These are phyloP conservation scores for Lentinula lateritia DNA, from an alignment of 768 basidiomycete species.

Conservation along the genomic window DNA sequence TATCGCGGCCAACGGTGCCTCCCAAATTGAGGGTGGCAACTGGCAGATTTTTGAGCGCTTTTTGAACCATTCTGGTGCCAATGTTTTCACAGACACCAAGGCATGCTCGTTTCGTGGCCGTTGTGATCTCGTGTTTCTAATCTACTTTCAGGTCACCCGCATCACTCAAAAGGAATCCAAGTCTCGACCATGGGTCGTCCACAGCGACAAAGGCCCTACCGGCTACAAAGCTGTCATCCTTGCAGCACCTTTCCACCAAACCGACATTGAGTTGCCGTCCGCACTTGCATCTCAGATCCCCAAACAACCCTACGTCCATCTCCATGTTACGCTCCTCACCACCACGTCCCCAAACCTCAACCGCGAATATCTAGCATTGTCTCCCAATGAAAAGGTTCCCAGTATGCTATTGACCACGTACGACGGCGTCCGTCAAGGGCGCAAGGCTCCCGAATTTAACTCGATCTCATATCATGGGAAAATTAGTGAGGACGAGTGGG, in stretches of 20 bases:
- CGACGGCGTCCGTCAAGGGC: slow-evolving; percentile 49
- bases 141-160: slow-evolving; percentile 39
- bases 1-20: slow-evolving; percentile 67
- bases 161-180: slow-evolving; percentile 39
- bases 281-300: slow-evolving; percentile 51
- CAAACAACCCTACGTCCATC: slow-evolving; percentile 68
- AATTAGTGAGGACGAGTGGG: slow-evolving; percentile 53
- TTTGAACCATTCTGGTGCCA: slow-evolving; percentile 62
- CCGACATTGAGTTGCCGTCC: slow-evolving; percentile 48
- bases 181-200: slow-evolving; percentile 48
- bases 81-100: slow-evolving; percentile 62
- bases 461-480: slow-evolving; percentile 77
- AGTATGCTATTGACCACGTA: slow-evolving; percentile 68
- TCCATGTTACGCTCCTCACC: slow-evolving; percentile 87
- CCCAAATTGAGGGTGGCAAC: slow-evolving; percentile 73
- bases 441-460: slow-evolving; percentile 74
- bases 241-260: slow-evolving; percentile 79
- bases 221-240: slow-evolving; percentile 76
- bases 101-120: slow-evolving; percentile 30
- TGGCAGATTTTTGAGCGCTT: slow-evolving; percentile 82
- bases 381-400: slow-evolving; percentile 41
- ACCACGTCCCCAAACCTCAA: slow-evolving; percentile 62
- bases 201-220: slow-evolving; percentile 37
- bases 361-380: slow-evolving; percentile 64
- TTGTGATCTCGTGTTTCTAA: background rate